These are phyloP conservation scores for Aspergillus cristatus DNA, from an alignment of 495 filamentous ascomycete species.

Conservation along the genomic window DNA sequence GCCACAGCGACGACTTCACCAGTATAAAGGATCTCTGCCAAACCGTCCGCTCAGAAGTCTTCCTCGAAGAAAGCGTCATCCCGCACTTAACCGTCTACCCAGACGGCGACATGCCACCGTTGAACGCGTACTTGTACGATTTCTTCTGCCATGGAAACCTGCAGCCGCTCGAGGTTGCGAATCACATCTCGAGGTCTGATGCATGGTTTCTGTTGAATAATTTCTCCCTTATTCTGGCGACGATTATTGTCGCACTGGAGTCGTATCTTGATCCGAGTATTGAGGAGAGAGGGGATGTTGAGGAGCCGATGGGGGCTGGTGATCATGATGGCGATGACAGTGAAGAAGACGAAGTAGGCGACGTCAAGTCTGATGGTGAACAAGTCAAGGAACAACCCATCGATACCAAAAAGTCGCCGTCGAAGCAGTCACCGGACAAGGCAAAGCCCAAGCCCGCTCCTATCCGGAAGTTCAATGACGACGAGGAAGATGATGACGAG, in stretches of 20 bases:
- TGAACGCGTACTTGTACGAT: conserved; percentile 67
- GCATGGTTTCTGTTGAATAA: conserved; percentile 61
- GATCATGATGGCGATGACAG: neutral
- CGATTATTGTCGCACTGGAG: conserved; percentile 49
- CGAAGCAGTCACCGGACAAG: too few species aligned
- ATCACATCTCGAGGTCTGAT: conserved; percentile 51
- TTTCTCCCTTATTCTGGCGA: conserved; percentile 60
- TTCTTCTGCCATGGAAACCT: conserved; percentile 65
- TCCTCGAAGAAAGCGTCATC: conserved; percentile 61
- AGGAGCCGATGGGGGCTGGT: neutral
- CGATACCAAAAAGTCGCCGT: too few species aligned
- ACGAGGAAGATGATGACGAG: neutral
- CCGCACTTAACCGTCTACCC: conserved; percentile 53
- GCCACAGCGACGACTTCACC: conserved; percentile 50
- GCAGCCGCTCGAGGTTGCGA: conserved; percentile 44
- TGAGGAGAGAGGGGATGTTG: neutral
- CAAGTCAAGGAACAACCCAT: too few species aligned
- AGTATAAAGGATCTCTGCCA: conserved; percentile 55
- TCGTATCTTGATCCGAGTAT: conserved; percentile 6
- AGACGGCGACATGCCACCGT: conserved; percentile 35
- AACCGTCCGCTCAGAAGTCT: conserved; percentile 53
- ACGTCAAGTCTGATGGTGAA: neutral
- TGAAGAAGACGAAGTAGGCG: neutral
- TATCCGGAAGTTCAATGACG: too few species aligned
- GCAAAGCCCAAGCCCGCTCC: too few species aligned